Base-by-base conservation (phyloP, 495 filamentous ascomycete genomes). In the Daldinia grandis region DNA sequence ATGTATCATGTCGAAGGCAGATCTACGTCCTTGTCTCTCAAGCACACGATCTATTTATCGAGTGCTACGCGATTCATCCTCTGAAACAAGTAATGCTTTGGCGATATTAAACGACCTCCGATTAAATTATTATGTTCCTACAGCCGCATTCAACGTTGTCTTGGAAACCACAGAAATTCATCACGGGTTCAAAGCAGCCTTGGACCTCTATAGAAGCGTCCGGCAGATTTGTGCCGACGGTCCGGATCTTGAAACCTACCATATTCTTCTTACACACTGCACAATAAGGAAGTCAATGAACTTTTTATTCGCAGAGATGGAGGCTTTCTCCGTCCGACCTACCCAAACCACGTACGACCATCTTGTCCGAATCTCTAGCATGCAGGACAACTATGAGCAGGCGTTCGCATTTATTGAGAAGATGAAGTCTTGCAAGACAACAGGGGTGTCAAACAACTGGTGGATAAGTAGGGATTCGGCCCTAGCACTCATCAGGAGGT, bases 301-400 rank as follows among this genome's bases (percentile, higher is more conserved):
- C 79, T 92, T 93, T 73, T 70, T 95, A 0, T 85, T 89, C 15
- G 82, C 85, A 15, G 94, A 97, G 75, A 94, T 97, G 89, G 78
- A 86, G 0, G 84, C 86, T 21, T 81, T 91, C 40, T 81, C 82
- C 8, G 78, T 95, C 30, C 70, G 81, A 19, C 89, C 92, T 0
- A 82, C 91, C 58, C 71, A 75, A 17, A 68, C 81, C 42, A 92
- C 90, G 2, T 92, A 92, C 71, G 90, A 95, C 69, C 80, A 85
- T 28, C 74, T 96, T 17, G 87, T 95, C 40, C 78, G 90, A 19
- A 85, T 91, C 64, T 92, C 90, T 72, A 68, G 90, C 15, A 74
- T 80, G 15, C 80, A 83, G 25, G 78, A 84, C 3, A 77, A 82
- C 27, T 83, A 88, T 56, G 84, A 89, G 59, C 83, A 83, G 42